Evolutionary conservation across 2,329 filamentous ascomycete species (phyloP), one percentile per base, ranked within the genome.

Genomic region (Pseudocercospora vitis): DNA sequence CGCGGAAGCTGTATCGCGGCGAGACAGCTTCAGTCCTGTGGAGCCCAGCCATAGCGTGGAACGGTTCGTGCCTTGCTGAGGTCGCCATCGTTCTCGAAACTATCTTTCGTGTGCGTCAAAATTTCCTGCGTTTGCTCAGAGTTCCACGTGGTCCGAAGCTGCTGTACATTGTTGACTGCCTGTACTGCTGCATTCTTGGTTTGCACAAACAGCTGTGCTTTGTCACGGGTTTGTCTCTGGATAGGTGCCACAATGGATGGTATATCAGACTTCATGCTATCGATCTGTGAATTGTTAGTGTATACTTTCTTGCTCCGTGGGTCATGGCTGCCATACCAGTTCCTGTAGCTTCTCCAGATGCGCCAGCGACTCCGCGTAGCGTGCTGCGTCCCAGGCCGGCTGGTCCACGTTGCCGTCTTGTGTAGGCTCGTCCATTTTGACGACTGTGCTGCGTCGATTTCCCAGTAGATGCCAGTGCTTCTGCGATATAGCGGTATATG

Each of bases 311-410:
- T 6, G 6, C 11, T 29, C 11, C 44, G 55, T 19, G n/a, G n/a
- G n/a, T n/a, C n/a, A n/a, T n/a, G n/a, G n/a, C n/a, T n/a, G n/a
- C n/a, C n/a, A n/a, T 57, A 75, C 76, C 64, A 76, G 71, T 35
- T 70, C 65, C 58, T 76, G 73, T 3, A 78, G 66, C 33, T 66
- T 62, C 58, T 76, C 73, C 16, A 78, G 67, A 40, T 73, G 70
- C 28, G 73, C 73, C 33, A 79, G 73, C 2, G 74, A 74, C 52
- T 68, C 67, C 61, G 68, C 69, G 57, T 62, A 63, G 44, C 65
- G 52, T 32, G 52, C 51, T 4, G 55, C 51, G 29, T 60, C 48
- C 60, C 60, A 65, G 19, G 50, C 48, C 19, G 56, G 52, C 52
- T 53, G 39, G 12, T 46, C 12, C 6, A 23, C 49, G 33, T 14